phyloP scores from a whole-genome alignment of 2,329 filamentous ascomycete genomes.

The Parasarocladium wereldwijsianum region DNA sequence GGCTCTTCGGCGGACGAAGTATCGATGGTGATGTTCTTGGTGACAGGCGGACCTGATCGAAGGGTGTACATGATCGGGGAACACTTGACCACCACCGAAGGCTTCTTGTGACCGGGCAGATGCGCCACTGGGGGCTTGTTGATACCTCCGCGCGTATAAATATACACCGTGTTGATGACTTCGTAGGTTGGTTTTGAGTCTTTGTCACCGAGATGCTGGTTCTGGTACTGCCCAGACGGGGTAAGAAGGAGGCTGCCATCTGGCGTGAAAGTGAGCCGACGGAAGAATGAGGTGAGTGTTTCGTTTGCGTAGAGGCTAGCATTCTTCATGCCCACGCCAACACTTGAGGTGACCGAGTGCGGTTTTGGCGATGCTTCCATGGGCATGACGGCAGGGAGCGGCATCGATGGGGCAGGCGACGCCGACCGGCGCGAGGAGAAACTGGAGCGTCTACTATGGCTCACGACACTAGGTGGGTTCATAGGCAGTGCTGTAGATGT shows the following conservation, averaged over 20 bases:
- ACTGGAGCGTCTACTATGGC: conserved; percentile 86
- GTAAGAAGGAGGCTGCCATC: conserved; percentile 91
- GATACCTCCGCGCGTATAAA: conserved; percentile 90
- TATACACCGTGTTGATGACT: conserved; percentile 92
- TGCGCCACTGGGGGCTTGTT: conserved; percentile 94
- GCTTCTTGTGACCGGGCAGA: conserved; percentile 93
- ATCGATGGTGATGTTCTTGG: conserved; percentile 87
- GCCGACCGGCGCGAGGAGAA: conserved; percentile 84
- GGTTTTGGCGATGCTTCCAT: conserved; percentile 81
- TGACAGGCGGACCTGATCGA: conserved; percentile 51
- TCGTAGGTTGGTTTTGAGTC: conserved; percentile 68
- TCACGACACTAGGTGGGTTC: conserved; percentile 83
- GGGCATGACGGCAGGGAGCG: conserved; percentile 87
- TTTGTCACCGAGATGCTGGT: conserved; percentile 48
- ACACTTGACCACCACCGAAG: conserved; percentile 88
- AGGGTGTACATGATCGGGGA: conserved; percentile 81
- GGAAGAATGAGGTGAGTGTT: conserved; percentile 92
- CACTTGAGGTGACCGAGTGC: conserved; percentile 36
- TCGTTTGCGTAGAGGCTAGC: conserved; percentile 91
- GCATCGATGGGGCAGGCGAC: conserved; percentile 86
- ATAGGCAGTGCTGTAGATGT: conserved; percentile 81
- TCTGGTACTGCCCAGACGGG: conserved; percentile 89
- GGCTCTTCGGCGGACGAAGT: conserved; percentile 77
- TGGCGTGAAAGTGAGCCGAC: conserved; percentile 82
- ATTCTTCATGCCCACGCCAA: conserved; percentile 57